phyloP scores from a whole-genome alignment of 2,329 filamentous ascomycete species.

The Scedosporium minutisporum region DNA sequence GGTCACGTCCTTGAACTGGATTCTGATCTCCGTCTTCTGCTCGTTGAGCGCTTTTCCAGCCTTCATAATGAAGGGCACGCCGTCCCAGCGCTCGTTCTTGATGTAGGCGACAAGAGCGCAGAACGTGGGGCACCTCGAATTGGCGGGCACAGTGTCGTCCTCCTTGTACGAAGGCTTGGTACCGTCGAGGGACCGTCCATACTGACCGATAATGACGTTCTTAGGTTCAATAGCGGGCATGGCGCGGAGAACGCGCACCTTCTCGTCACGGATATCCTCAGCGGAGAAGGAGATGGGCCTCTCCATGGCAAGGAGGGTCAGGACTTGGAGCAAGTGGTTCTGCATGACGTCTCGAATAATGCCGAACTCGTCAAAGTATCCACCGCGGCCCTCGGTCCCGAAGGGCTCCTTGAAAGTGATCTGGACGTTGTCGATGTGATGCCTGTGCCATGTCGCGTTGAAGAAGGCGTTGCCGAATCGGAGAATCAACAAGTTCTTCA shows the following conservation, averaged over 20 bases:
- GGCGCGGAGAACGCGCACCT: conserved; percentile 87
- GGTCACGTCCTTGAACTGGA: conserved; percentile 99
- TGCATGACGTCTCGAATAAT: conserved; percentile 99
- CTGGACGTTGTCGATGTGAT: conserved; percentile 98
- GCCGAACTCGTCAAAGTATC: conserved; percentile 98
- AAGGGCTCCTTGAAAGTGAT: conserved; percentile 99
- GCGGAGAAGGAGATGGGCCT: conserved; percentile 95
- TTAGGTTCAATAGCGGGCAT: conserved; percentile 96
- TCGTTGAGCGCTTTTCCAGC: conserved; percentile 97
- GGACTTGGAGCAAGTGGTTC: conserved; percentile 93
- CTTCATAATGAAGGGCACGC: conserved; percentile 98
- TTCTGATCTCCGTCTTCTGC: conserved; percentile 98
- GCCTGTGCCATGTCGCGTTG: conserved; percentile 95
- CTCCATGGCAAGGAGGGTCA: conserved; percentile 96
- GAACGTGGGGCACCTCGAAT: conserved; percentile 95
- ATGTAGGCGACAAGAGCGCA: conserved; percentile 96
- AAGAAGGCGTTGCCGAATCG: conserved; percentile 99
- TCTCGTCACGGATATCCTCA: conserved; percentile 97
- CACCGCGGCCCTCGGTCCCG: conserved; percentile 92
- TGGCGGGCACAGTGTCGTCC: conserved; percentile 94
- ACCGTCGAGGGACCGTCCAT: conserved; percentile 90
- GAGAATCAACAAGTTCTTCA: conserved; percentile 98
- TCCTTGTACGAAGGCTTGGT: conserved; percentile 98
- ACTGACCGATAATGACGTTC: conserved; percentile 99
- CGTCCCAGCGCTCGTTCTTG: conserved; percentile 99